Conservation (phyloP, 257 asterid species). For the Ajuga chamaepitys region DNA sequence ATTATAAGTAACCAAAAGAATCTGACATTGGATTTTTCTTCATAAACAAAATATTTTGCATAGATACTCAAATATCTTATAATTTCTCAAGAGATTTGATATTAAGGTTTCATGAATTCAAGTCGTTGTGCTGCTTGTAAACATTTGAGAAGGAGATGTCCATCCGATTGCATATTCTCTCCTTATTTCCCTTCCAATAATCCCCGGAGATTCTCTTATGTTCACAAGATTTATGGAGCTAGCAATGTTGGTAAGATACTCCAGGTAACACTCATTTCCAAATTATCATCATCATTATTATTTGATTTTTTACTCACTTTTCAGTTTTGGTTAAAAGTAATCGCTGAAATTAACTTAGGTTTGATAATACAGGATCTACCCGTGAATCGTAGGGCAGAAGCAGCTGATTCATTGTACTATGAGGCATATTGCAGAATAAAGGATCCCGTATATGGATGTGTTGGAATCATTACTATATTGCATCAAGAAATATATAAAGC, state of each 20-base stretch:
- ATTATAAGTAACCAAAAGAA: not conserved
- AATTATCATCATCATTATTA: no score
- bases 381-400: conserved; percentile 33
- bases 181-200: conserved; percentile 66
- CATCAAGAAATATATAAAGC: conserved; percentile 36
- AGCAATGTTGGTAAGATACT: conserved; percentile 64
- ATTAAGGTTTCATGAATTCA: conserved; percentile 20
- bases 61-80: no score
- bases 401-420: conserved; percentile 48
- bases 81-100: no score
- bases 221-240: conserved; percentile 73
- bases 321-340: no score
- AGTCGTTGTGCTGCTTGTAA: conserved; percentile 78
- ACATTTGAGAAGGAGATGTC: conserved; percentile 60
- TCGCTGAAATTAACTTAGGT: no score
- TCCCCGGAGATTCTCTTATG: conserved; percentile 47
- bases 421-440: conserved; percentile 56
- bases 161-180: conserved; percentile 60
- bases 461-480: conserved; percentile 38
- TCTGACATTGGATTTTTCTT: not conserved
- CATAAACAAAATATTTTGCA: no score
- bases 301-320: not conserved
- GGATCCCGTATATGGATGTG: conserved; percentile 65
- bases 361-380: conserved; percentile 40
- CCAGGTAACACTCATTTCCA: conserved; percentile 19